phyloP scores from a whole-genome alignment of 1,284 basidiomycete genomes.

The Tilletia walkeri region DNA sequence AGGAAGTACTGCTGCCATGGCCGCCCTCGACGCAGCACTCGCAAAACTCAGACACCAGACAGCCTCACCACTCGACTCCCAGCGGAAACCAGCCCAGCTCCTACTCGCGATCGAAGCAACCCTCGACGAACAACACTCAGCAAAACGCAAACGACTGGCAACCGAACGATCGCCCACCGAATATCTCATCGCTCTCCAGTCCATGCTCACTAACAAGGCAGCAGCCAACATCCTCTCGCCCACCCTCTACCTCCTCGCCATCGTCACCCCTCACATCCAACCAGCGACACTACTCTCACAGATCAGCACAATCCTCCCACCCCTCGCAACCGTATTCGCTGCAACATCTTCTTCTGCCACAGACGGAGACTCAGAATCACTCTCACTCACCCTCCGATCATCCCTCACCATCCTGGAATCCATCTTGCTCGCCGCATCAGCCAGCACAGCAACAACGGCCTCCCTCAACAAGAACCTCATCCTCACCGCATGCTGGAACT shows the following conservation, averaged over 20 bases:
- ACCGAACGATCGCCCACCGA: conserved; percentile 34
- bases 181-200: conserved; percentile 50
- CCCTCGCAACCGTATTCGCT: conserved; percentile 29
- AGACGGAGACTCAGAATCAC: conserved; percentile 17
- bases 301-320: conserved; percentile 34
- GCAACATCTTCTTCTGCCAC: conserved; percentile 9
- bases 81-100: conserved; percentile 85
- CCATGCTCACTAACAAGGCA: conserved; percentile 31
- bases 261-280: conserved; percentile 44
- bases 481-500: conserved; percentile 60
- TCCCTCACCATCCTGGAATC: conserved; percentile 72
- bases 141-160: conserved; percentile 16
- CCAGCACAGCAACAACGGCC: conserved; percentile 61
- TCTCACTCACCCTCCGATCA: conserved; percentile 63
- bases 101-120: conserved; percentile 85
- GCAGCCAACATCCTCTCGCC: conserved; percentile 4
- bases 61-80: conserved; percentile 76
- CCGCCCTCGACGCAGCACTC: conserved; percentile 28
- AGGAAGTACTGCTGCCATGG: conserved; percentile 15
- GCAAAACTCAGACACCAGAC: conserved; percentile 84
- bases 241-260: conserved; percentile 49
- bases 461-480: conserved; percentile 39
- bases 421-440: conserved; percentile 66
- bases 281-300: conserved; percentile 45
- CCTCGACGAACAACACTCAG: conserved; percentile 73